Evolutionary conservation across 2,329 filamentous ascomycete species (phyloP).

Genomic region (Beauveria brongniartii): DNA sequence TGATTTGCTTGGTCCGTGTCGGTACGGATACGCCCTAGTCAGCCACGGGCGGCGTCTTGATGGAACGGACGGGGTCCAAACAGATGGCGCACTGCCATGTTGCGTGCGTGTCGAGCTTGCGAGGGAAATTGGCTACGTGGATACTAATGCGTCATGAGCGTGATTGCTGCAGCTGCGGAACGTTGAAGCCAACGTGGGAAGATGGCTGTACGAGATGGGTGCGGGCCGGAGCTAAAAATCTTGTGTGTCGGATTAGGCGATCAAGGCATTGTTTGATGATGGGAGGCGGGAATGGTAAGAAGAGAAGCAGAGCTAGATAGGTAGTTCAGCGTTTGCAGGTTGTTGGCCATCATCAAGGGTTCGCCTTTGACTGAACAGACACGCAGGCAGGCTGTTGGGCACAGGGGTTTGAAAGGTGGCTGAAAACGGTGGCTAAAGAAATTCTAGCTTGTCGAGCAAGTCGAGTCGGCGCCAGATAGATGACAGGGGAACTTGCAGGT

Average conservation of each 20-base stretch:
- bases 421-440: neutral
- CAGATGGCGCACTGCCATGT: neutral
- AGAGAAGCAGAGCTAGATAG: neutral
- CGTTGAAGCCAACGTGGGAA: neutral
- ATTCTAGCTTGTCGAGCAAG: neutral
- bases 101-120: neutral
- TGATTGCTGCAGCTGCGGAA: neutral
- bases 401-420: slow-evolving; percentile 1
- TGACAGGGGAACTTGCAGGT: neutral
- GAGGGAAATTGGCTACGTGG: slow-evolving; percentile 7
- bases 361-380: neutral
- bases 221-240: neutral
- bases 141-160: slow-evolving; percentile 9
- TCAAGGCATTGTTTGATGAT: neutral
- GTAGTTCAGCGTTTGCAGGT: neutral
- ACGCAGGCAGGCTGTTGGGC: slow-evolving; percentile 1
- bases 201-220: neutral
- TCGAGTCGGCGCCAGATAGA: neutral
- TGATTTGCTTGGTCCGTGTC: neutral
- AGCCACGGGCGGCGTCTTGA: neutral
- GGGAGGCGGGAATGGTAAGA: neutral
- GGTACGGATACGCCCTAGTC: neutral
- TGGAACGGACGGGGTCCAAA: slow-evolving; percentile 8
- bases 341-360: neutral
- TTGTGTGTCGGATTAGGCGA: neutral